Evolutionary conservation across 2,329 filamentous ascomycete genomes (phyloP).

Genomic region (Albifimbria verrucaria): DNA sequence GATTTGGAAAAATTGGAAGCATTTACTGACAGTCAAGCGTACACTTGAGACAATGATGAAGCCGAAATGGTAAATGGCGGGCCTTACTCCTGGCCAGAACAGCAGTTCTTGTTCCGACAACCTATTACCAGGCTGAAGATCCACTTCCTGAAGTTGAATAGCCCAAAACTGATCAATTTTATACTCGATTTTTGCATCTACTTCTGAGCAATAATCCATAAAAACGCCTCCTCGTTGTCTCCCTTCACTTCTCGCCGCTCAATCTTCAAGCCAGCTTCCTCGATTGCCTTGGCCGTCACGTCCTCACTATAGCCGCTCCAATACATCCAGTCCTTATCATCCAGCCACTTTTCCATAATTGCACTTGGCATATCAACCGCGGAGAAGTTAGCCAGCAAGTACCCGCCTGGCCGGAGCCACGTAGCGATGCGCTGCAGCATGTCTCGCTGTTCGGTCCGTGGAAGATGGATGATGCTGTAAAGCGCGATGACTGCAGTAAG

Average conservation of each 20-base stretch:
- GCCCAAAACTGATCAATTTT: no score
- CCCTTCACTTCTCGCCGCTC: conserved; percentile 25
- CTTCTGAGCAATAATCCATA: conserved; percentile 38
- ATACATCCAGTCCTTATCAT: conserved; percentile 39
- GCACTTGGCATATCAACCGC: conserved; percentile 21
- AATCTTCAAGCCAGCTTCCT: conserved; percentile 28
- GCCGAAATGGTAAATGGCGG: no score
- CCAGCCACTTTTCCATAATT: conserved; percentile 33
- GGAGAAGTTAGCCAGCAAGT: conserved; percentile 45
- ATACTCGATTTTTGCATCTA: no score
- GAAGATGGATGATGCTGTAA: conserved; percentile 55
- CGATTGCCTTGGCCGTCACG: conserved; percentile 25
- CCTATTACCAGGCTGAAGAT: no score
- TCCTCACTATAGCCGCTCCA: conserved; percentile 39
- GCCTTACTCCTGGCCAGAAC: no score
- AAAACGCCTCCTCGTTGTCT: conserved; percentile 29
- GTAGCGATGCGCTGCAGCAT: conserved; percentile 38
- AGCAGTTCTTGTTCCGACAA: no score
- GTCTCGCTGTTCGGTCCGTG: conserved; percentile 43
- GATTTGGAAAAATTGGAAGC: no score
- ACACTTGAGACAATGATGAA: no score
- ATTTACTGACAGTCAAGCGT: no score
- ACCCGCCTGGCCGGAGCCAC: conserved; percentile 52
- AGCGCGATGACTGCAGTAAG: conserved; percentile 50
- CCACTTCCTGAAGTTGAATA: no score